phyloP scores from a whole-genome alignment of 345 rosid genomes.

The Gossypium thurberi region DNA sequence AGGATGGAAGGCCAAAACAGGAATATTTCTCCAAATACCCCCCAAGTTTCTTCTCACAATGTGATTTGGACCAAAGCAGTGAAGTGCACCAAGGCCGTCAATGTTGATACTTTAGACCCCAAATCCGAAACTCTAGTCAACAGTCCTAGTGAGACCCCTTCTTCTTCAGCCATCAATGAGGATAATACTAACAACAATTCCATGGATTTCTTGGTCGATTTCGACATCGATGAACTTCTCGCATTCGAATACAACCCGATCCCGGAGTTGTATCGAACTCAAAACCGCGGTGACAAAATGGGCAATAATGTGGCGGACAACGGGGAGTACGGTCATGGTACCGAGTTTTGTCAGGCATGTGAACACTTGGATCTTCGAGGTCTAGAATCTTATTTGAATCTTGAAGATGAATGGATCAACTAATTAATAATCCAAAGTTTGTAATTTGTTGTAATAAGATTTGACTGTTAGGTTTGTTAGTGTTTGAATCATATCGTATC shows the following conservation, averaged over 20 bases:
- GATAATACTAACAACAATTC: neutral
- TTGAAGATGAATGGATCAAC: slow-evolving; percentile 6
- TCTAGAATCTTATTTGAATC: neutral
- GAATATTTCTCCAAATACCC: neutral
- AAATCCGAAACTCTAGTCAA: neutral
- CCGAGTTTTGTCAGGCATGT: neutral
- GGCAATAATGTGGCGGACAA: neutral
- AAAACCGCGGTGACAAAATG: neutral
- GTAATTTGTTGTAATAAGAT: neutral
- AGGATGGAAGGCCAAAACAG: neutral
- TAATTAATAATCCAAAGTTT: neutral
- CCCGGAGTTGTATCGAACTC: neutral
- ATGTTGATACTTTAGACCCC: neutral
- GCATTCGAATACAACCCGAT: neutral
- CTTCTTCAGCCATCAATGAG: neutral
- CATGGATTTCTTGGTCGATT: neutral
- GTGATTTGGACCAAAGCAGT: slow-evolving; percentile 11
- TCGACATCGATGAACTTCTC: neutral
- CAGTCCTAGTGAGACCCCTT: neutral
- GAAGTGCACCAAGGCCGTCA: slow-evolving; percentile 5
- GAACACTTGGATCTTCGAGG: neutral
- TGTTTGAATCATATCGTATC: too few species aligned
- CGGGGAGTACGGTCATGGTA: neutral
- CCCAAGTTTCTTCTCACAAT: neutral
- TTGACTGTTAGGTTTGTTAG: neutral